Evolutionary conservation across 2,329 filamentous ascomycete species (phyloP).

Genomic region (Xylariaceae sp.): DNA sequence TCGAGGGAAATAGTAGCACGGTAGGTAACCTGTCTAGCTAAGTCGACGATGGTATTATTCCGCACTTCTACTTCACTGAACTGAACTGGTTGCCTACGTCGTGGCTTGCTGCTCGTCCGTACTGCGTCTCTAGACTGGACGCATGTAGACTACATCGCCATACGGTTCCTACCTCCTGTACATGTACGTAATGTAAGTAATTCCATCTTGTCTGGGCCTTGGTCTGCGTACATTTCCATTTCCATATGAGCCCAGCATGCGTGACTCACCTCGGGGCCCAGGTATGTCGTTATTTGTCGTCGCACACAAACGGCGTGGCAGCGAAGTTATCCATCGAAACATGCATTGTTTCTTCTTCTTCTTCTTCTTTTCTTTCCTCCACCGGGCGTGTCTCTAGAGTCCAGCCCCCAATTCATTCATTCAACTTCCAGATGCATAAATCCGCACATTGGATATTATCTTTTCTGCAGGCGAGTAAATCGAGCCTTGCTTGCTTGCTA

Average conservation of each 20-base stretch:
- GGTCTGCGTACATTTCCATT: neutral
- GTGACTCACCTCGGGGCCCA: neutral
- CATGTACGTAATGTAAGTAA: neutral
- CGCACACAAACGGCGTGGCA: constrained; percentile 12
- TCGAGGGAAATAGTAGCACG: constrained; percentile 18
- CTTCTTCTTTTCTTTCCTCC: neutral
- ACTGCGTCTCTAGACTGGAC: neutral
- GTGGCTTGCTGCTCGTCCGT: neutral
- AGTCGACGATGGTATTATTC: no score
- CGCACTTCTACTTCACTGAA: neutral
- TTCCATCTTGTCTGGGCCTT: neutral
- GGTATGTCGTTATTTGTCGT: neutral
- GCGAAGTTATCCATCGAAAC: neutral
- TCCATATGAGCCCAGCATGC: neutral
- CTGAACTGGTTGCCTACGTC: no score
- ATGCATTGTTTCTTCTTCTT: neutral
- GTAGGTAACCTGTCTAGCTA: neutral
- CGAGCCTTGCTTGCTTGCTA: no score
- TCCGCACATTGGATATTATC: no score
- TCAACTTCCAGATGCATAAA: neutral
- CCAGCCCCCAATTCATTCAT: neutral
- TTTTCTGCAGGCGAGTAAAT: no score
- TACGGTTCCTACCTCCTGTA: neutral
- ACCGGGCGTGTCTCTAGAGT: constrained; percentile 4
- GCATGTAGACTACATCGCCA: constrained; percentile 8